A percentile compares a stretch with the other conserved stretches of the same genome.
Conservation (phyloP, 2,329 filamentous ascomycete genomes). For the Pseudopithomyces chartarum region DNA sequence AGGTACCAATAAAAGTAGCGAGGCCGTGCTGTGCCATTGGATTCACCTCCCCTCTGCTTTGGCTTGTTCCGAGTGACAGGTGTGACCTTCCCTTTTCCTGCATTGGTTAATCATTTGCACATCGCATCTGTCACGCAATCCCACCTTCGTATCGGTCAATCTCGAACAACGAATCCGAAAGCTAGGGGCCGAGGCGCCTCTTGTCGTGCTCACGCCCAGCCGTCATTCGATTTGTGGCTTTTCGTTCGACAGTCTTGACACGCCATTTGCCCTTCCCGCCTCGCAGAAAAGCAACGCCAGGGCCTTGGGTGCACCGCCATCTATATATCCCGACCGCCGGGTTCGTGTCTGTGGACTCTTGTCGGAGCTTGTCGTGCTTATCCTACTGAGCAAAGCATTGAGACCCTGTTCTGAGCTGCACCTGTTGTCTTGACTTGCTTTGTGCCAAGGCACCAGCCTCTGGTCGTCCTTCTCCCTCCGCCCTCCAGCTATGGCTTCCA, state of each 20-base stretch:
- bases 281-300: conserved; percentile 15
- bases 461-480: conserved; percentile 3
- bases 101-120: background rate
- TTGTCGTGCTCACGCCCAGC: background rate
- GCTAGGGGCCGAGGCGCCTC: background rate
- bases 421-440: conserved; percentile 4
- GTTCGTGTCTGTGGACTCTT: conserved; percentile 26
- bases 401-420: background rate
- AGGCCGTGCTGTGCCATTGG: background rate
- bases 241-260: background rate
- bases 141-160: conserved; percentile 7
- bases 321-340: conserved; percentile 37
- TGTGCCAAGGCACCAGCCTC: conserved; percentile 5
- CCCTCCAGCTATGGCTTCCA: conserved; percentile 29
- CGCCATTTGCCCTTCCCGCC: conserved; percentile 8
- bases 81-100: background rate
- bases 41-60: background rate
- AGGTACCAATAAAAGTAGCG: background rate
- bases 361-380: conserved; percentile 33
- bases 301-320: conserved; percentile 13
- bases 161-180: background rate
- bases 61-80: background rate
- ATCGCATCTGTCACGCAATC: conserved; percentile 5
- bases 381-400: conserved; percentile 13
- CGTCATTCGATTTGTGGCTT: conserved; percentile 11